phyloP scores from a whole-genome alignment of 1,284 basidiomycete genomes.

The Malassezia dermatis region DNA sequence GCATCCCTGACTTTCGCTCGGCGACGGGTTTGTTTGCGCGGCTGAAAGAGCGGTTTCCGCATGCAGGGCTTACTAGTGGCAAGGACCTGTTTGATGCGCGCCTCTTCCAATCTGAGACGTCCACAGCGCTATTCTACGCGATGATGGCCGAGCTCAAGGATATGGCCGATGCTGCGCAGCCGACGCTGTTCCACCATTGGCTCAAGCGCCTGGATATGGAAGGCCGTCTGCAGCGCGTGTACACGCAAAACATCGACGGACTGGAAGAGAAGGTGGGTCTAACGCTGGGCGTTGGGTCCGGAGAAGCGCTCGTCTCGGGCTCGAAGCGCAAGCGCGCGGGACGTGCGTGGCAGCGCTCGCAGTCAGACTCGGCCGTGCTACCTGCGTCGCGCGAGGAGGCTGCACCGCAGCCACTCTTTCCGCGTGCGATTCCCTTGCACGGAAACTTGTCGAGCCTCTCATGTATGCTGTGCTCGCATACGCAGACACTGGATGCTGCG shows the following conservation, averaged over 20 bases:
- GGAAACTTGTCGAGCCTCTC: slow-evolving; percentile 70
- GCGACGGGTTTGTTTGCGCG: slow-evolving; percentile 69
- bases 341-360: slow-evolving; percentile 18
- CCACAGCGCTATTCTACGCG: slow-evolving; percentile 72
- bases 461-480: slow-evolving; percentile 68
- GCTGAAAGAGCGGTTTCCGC: slow-evolving; percentile 65
- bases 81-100: slow-evolving; percentile 85
- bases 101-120: slow-evolving; percentile 61
- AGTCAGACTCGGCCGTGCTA: slow-evolving; percentile 35
- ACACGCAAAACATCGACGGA: slow-evolving; percentile 93
- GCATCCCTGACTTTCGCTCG: slow-evolving; percentile 86
- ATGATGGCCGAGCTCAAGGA: slow-evolving; percentile 82
- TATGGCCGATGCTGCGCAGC: slow-evolving; percentile 67
- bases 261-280: slow-evolving; percentile 69
- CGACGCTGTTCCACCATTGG: slow-evolving; percentile 76
- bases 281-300: slow-evolving; percentile 49
- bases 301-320: slow-evolving; percentile 7
- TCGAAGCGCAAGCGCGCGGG: slow-evolving; percentile 3
- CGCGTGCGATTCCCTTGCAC: slow-evolving; percentile 79
- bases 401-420: slow-evolving; percentile 40
- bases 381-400: slow-evolving; percentile 14
- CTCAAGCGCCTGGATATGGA: slow-evolving; percentile 72
- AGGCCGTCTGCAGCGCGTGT: slow-evolving; percentile 73
- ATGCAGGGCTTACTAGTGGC: slow-evolving; percentile 60
- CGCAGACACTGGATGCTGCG: slow-evolving; percentile 22